Base-by-base conservation (phyloP, 2,329 filamentous ascomycete species). In the Fusarium albosuccineum region DNA sequence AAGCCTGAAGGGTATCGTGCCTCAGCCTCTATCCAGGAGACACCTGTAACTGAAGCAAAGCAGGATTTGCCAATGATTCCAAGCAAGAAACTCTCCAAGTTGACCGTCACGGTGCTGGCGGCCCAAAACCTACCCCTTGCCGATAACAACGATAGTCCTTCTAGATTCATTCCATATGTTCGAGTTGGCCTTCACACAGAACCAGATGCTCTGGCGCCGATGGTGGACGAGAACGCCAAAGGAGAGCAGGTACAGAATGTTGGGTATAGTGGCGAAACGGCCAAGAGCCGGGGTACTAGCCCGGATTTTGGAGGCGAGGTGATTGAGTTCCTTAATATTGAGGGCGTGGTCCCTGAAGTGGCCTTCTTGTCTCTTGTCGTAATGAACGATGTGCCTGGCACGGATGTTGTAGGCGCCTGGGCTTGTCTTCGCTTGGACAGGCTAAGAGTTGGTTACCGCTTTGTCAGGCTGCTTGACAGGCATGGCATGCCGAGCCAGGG, bases 391-490 rank as follows among this genome's bases (percentile, higher is more conserved):
- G 45, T 63, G 2, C 59, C 52, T 6, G 59, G 59, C 0, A 30
- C 44, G 7, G 60, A 63, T 11, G 39, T 58, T 0, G 58, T 63
- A 52, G 52, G 44, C 5, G 52, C 60, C 6, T 63, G 60, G 60
- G 44, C 59, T 3, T 63, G 59, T 30, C 52, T 64, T 10, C 52
- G 52, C 1, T 9, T 64, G 2, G 45, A 64, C 3, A 39, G 60
- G 8, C 0, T 64, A 8, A 64, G 60, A 16, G 29, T 64, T 11
- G 61, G 60, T 1, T 64, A 64, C 11, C 60, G 61, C 0, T 64
- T 64, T 1, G 13, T 64, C 8, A 51, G 61, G 7, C 9, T 64
- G 13, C 0, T 64, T 63, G 17, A 22, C 17, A 22, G 17, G 17
- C 17, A 22, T 22, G 17, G 17, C 17, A 22, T 22, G 39, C 40